Conservation (phyloP, 2,329 filamentous ascomycete species). For the Aspergillus cejpii region DNA sequence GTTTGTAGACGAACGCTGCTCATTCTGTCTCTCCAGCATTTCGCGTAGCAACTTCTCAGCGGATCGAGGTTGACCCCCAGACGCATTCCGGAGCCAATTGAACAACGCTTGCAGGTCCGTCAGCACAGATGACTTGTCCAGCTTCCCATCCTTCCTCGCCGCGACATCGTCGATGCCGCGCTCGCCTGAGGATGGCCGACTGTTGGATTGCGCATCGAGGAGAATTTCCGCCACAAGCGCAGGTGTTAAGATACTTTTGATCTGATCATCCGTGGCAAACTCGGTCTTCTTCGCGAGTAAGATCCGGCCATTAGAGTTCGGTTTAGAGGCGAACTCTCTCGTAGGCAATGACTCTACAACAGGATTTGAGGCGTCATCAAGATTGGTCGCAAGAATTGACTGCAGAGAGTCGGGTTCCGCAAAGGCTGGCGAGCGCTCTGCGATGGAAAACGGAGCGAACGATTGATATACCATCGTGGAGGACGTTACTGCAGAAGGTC, state of each 20-base stretch:
- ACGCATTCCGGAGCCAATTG: slow-evolving; percentile 28
- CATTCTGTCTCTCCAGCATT: slow-evolving; percentile 28
- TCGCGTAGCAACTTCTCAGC: slow-evolving; percentile 35
- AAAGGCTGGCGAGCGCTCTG: slow-evolving; percentile 13
- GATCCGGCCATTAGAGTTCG: slow-evolving; percentile 24
- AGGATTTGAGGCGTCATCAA: slow-evolving; percentile 1
- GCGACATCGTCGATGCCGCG: neutral
- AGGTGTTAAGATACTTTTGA: slow-evolving; percentile 28
- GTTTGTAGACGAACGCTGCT: neutral
- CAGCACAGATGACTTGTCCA: slow-evolving; percentile 11
- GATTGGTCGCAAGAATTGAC: slow-evolving; percentile 5
- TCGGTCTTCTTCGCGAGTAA: slow-evolving; percentile 24
- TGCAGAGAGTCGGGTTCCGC: slow-evolving; percentile 12
- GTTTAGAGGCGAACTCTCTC: slow-evolving; percentile 25
- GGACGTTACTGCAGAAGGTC: slow-evolving; percentile 16
- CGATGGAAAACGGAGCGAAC: slow-evolving; percentile 12
- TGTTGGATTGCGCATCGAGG: slow-evolving; percentile 32
- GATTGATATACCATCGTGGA: slow-evolving; percentile 16
- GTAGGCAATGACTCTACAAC: slow-evolving; percentile 8
- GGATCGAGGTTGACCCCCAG: slow-evolving; percentile 22
- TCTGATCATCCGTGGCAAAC: slow-evolving; percentile 7
- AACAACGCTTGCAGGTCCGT: slow-evolving; percentile 32
- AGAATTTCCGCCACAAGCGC: slow-evolving; percentile 37
- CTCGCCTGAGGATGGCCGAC: neutral
- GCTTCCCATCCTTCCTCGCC: neutral